Percentiles rank a stretch among this genome's conserved stretches.
phyloP scores from a whole-genome alignment of 169 alveolate genomes.

The Babesia bigemina region DNA sequence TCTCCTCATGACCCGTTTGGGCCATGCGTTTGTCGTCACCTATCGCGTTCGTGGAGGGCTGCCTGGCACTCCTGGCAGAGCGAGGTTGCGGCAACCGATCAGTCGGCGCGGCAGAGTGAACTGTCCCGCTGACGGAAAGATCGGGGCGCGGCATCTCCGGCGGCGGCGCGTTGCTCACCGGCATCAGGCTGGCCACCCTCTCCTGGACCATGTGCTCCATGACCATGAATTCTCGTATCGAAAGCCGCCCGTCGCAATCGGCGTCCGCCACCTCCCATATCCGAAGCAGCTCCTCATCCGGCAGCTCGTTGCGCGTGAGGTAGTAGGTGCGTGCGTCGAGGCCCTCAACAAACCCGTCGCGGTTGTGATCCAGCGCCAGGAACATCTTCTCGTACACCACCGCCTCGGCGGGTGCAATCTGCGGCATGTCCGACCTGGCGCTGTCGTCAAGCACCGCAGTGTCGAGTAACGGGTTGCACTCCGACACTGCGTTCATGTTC shows the following conservation, averaged over 20 bases:
- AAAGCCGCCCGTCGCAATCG: constrained; percentile 57
- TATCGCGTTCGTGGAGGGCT: not conserved
- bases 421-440: not conserved
- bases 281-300: constrained; percentile 43
- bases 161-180: not conserved
- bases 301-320: constrained; percentile 27
- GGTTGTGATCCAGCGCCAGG: constrained; percentile 24
- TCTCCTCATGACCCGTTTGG: not conserved
- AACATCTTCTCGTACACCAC: constrained; percentile 40
- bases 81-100: not conserved
- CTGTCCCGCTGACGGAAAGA: no score
- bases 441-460: not conserved
- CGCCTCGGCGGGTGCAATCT: constrained; percentile 28
- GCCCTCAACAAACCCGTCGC: constrained; percentile 60
- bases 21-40: not conserved
- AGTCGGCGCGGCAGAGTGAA: not conserved
- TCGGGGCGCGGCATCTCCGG: not conserved
- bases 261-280: constrained; percentile 65
- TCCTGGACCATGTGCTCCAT: constrained; percentile 60
- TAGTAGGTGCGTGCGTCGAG: constrained; percentile 48
- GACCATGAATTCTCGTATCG: constrained; percentile 46
- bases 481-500: not conserved
- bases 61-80: not conserved
- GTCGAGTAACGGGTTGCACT: constrained; percentile 18
- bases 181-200: constrained; percentile 6